Evolutionary conservation across 257 asterid genomes (phyloP), one percentile per base, ranked within the genome.

Genomic region (Ophiorrhiza pumila): DNA sequence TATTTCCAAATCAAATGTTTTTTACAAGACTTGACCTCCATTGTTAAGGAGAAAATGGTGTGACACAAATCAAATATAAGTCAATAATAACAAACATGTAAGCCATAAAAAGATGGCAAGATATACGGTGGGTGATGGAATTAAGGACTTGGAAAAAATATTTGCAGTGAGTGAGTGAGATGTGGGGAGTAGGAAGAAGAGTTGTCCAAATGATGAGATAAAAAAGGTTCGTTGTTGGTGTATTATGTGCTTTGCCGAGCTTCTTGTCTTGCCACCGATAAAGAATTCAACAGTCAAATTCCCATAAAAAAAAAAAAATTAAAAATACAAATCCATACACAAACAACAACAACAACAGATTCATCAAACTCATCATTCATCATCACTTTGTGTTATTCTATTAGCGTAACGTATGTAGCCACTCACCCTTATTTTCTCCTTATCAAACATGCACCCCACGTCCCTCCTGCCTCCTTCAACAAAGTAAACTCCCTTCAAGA

Each of bases 361-460:
- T n/a, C n/a, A n/a, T n/a, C n/a, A n/a, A n/a, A n/a, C n/a, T n/a
- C n/a, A n/a, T n/a, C n/a, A n/a, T n/a, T n/a, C n/a, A n/a, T n/a
- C n/a, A n/a, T n/a, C n/a, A n/a, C 13, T 35, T 35, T 50, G 29
- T 2, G 29, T 56, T 31, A 10, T 68, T 41, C 64, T 32, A 71
- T 64, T n/a, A n/a, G n/a, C n/a, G 39, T 39, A 49, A 47, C 42
- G 9, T 35, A 39, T 35, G 11, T 43, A 42, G 60, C 42, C 57
- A 11, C 61, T 68, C 42, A 22, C 47, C 74, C 69, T n/a, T 49
- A 56, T 39, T 60, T 47, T 11, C 58, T 61, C 67, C 20, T 71
- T 49, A 55, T 69, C 72, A 73, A 76, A 70, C 90, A 86, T 82
- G 89, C 92, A 78, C 78, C 88, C 83, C 88, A 84, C 91, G 79